Evolutionary conservation across 2,329 filamentous ascomycete genomes (phyloP), one percentile per base, ranked within the genome.

Genomic region (Neoascochyta sp.): DNA sequence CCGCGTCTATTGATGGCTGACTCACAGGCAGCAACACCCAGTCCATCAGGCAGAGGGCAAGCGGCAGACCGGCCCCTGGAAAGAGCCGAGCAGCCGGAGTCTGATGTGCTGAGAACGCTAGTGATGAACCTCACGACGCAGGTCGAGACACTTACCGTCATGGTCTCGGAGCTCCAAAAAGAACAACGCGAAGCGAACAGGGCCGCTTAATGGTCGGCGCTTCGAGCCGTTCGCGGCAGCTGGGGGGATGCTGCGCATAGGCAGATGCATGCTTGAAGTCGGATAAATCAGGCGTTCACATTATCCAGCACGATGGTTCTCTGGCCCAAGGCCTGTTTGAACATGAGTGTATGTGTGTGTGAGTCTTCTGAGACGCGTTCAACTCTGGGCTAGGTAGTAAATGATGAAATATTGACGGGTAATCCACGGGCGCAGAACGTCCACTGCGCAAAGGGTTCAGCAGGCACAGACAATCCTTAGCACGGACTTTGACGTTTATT

Each of bases 111-210:
- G 24, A 55, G 43, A 44, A 43, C 54, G 39, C 50, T 64, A 47
- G 57, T 66, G 34, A 38, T 62, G 22, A 61, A 57, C 45, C 60
- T 67, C 32, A 58, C 52, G 20, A 34, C 48, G 22, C 62, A 64
- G 37, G 57, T 66, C 22, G 60, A 65, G 33, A 50, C 64, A 39
- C 62, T 67, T 36, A 64, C 55, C 32, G 50, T 47, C 19, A 51
- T 64, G 41, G 54, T 66, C 24, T 58, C 57, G 32, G 50, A 60
- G 45, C 60, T 63, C 30, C 59, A 60, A 43, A n/a, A n/a, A n/a
- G 47, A 57, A 36, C 48, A 57, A 32, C 48, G 51, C 34, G 52
- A 54, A 45, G 42, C 48, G 43, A 51, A 34, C 40, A 37, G 30
- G 47, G 54, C 46, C 51, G 48, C 54, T 48, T 61, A 39, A 57